Base-by-base conservation (phyloP, 139 green algal species). In the Tetradesmus obliquus region DNA sequence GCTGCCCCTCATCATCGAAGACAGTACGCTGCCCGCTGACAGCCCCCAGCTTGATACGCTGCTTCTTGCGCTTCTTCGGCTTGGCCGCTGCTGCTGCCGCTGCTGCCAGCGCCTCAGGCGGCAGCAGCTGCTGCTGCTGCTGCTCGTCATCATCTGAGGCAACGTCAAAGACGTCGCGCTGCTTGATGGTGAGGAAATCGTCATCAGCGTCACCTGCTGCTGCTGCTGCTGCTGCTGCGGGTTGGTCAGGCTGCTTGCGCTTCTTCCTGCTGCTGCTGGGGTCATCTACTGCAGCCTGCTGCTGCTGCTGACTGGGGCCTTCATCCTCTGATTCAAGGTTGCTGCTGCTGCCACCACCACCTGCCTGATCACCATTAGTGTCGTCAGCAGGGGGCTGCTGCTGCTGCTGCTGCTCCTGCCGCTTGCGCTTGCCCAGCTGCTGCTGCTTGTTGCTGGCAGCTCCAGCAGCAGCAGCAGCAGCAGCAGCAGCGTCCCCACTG, bases 1-100 rank as follows among this genome's bases (percentile, higher is more conserved):
- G 94, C 69, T 94, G 24, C 1, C 96, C 97, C 9, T 96, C 94
- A 3, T 97, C 96, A 54, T 98, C 97, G 94, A 99, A 98, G 24
- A 99, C 96, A 19, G 95, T 91, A 12, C 96, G 93, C 24, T 91
- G 93, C 10, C 95, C 95, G 32, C 60, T 92, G 60, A 87, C 88
- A 0, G 10, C 71, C 10, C 93, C 91, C 20, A 92, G 82, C 84
- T 95, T 94, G 79, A 98, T 98, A 79, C 93, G 95, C 92, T 96
- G 93, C 89, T 94, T 95, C 94, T 97, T 98, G 91, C 95, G 96
- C 94, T 97, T 97, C 92, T 96, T 95, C 3, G 62, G 86, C 74
- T 79, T 82, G 1, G 22, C 87, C 0, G 22, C 86, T 79, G 45
- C 10, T 24, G 89, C 81, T 22, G 82, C 89, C 58, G 88, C 62